Evolutionary conservation across 306 rosid genomes (phyloP), one percentile per base, ranked within the genome.

Genomic region (Dicorynia guianensis): DNA sequence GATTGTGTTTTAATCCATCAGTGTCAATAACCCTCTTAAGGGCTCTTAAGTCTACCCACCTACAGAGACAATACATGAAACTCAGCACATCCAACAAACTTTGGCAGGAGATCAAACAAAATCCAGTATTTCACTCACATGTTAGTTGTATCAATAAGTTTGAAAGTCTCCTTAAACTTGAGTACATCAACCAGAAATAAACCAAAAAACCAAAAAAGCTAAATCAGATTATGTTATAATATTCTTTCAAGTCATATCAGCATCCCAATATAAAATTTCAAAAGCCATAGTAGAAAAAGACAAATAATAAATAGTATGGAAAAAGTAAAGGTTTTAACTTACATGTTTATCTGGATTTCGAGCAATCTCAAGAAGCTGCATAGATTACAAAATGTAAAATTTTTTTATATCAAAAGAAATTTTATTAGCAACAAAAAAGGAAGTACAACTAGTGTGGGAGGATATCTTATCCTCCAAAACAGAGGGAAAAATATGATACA

Each of bases 291-390:
- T 30, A 59, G 55, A 33, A 47, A 56, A 35, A 48, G 50, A 69
- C 72, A 63, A 61, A 40, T 9, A 53, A 38, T 57, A 11, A 64
- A 19, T 60, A 46, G 38, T 4, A 35, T 11, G 33, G n/a, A 19
- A 62, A 3, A 7, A 18, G 20, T 12, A 19, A 4, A 12, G 48
- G 11, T 5, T n/a, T 15, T 9, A 68, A 68, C 92, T 85, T 78
- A 89, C 94, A 58, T 72, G 80, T 53, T 84, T 72, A 80, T 72
- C 81, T 67, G 86, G 85, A 67, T 65, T 68, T 72, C 40, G 81
- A 47, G 85, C 86, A 71, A 89, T 87, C 73, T 87, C 92, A 13
- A 63, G 54, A 80, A 91, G 89, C 97, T 91, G 92, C 91, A 84
- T 20, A 58, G 61, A 77, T 69, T 49, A 58, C 52, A 46, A 74